phyloP scores from a whole-genome alignment of 192 early-diverging fungal genomes.

The Linnemannia hyalina region DNA sequence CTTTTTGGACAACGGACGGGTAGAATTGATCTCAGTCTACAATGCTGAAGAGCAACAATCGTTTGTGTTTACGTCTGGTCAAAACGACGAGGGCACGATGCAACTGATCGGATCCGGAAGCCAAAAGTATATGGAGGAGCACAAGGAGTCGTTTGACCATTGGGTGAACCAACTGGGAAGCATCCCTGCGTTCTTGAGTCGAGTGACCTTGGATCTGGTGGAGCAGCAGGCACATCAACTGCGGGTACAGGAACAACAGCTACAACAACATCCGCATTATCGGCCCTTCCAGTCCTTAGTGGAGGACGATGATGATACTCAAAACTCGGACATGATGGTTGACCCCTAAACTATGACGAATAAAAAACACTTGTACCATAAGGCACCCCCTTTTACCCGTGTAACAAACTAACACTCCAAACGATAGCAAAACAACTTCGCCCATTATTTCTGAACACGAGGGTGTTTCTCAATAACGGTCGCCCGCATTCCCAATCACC shows the following conservation, averaged over 20 bases:
- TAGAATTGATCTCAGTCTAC: slow-evolving; percentile 83
- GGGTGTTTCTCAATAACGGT: background rate
- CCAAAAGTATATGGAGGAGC: slow-evolving; percentile 69
- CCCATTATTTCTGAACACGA: background rate
- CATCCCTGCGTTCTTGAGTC: slow-evolving; percentile 88
- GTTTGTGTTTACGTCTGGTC: slow-evolving; percentile 80
- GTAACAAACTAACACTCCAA: background rate
- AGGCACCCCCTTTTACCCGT: background rate
- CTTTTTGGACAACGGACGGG: slow-evolving; percentile 77
- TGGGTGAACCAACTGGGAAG: slow-evolving; percentile 79
- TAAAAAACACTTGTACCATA: background rate
- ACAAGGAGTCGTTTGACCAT: slow-evolving; percentile 68
- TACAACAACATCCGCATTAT: background rate
- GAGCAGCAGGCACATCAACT: slow-evolving; percentile 57
- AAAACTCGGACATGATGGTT: slow-evolving; percentile 46
- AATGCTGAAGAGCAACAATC: slow-evolving; percentile 70
- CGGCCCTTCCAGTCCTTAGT: background rate
- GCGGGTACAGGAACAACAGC: slow-evolving; percentile 1
- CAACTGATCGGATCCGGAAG: slow-evolving; percentile 77
- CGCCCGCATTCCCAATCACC: no score
- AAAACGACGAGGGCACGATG: slow-evolving; percentile 76
- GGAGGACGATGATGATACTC: slow-evolving; percentile 38
- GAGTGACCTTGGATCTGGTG: slow-evolving; percentile 76
- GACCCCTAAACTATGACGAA: slow-evolving; percentile 3
- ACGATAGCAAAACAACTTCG: background rate